Base-by-base conservation (phyloP, 2,329 filamentous ascomycete species). In the Cladosporium sp. region DNA sequence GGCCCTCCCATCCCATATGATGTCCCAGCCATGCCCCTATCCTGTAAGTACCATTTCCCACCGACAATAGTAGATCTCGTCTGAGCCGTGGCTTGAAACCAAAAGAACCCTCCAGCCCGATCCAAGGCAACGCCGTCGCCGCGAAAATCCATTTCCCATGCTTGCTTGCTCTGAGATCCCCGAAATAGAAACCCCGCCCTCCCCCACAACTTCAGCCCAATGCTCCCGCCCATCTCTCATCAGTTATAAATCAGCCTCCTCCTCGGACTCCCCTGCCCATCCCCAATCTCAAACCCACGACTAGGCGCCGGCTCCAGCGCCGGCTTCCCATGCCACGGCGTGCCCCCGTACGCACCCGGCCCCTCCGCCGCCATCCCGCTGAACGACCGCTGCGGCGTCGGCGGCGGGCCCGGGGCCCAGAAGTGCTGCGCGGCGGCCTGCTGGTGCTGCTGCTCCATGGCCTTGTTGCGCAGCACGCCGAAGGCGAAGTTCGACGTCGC, bases 401-500 rank as follows among this genome's bases (percentile, higher is more conserved):
- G 66, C 2, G 66, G 62, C n/a, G 35, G 35, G 6, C 11, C 9
- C 34, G 34, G 13, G 4, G 35, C 4, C 13, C 59, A 54, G 43
- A 44, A 56, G 19, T 55, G 58, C 22, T 61, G 58, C 44, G 40
- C 43, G 6, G 58, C 56, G 50, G 50, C 53, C 28, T 61, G 59
- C 31, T 60, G 53, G 28, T 60, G 63, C 14, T 62, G 61, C 34
- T 55, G 52, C 6, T 57, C 53, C 13, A 52, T 56, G 1, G 64
- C 63, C 57, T 74, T 74, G 53, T 72, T 68, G 54, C 76, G 70
- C 59, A 82, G 76, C 48, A 79, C 73, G 54, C 75, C 74, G 64
- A 84, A 83, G 2, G 80, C 80, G 66, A 80, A 74, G 64, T 84
- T 84, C 52, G 77, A 79, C 54, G 80, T 71, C 41, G 77, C 74